A percentile compares a stretch with the other conserved stretches of the same genome.
Conservation (phyloP, 345 rosid species). For the Aquilaria malaccensis region DNA sequence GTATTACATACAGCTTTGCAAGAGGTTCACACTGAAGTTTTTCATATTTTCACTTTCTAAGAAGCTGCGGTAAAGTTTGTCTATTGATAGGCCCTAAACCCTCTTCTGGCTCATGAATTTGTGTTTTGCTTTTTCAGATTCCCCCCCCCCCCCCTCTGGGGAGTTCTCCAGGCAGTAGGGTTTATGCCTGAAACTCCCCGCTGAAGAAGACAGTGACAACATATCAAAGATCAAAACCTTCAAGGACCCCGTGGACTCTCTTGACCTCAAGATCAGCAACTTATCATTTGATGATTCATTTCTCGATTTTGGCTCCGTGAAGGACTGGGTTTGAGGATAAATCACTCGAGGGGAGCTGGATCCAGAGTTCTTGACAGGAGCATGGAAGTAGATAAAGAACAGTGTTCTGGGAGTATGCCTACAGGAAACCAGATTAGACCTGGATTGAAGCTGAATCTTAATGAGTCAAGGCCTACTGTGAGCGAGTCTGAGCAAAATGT, state of each 20-base stretch:
- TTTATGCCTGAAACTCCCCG: too few species aligned
- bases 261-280: slow-evolving; percentile 25
- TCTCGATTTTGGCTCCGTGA: slow-evolving; percentile 54
- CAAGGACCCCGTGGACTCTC: slow-evolving; percentile 22
- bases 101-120: too few species aligned
- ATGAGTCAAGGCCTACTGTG: slow-evolving; percentile 6
- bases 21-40: too few species aligned
- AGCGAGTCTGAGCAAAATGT: slow-evolving; percentile 17
- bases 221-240: background rate
- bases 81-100: too few species aligned
- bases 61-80: too few species aligned
- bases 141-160: too few species aligned
- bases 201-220: too few species aligned
- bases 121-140: too few species aligned
- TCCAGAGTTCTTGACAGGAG: slow-evolving; percentile 25
- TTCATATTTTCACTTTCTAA: too few species aligned
- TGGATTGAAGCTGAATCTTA: slow-evolving; percentile 15
- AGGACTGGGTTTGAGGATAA: slow-evolving; percentile 39
- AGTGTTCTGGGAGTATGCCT: slow-evolving; percentile 10
- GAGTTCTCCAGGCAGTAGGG: too few species aligned
- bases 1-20: too few species aligned
- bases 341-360: slow-evolving; percentile 28
- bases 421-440: slow-evolving; percentile 3
- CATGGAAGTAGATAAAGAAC: slow-evolving; percentile 26
- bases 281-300: slow-evolving; percentile 39